Percentiles rank a stretch among this genome's conserved stretches.
phyloP scores from a whole-genome alignment of 2,329 filamentous ascomycete species.

The Sporothrix phasma region DNA sequence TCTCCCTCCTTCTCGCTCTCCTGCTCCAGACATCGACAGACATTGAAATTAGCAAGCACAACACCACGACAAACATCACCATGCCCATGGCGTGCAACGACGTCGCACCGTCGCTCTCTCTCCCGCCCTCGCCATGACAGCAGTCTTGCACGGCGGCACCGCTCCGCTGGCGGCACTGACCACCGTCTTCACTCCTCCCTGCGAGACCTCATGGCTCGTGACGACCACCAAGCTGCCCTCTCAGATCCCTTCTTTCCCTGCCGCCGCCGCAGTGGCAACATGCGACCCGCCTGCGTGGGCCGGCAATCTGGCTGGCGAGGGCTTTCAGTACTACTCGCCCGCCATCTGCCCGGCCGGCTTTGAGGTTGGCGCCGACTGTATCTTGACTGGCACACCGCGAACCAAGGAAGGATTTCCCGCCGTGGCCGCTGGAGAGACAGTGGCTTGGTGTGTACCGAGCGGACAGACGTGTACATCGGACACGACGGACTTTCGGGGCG shows the following conservation, averaged over 20 bases:
- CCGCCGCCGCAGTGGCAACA: slow-evolving; percentile 22
- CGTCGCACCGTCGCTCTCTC: neutral
- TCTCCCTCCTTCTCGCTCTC: neutral
- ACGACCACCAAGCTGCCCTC: slow-evolving; percentile 31
- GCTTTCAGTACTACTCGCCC: slow-evolving; percentile 33
- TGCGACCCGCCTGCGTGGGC: slow-evolving; percentile 28
- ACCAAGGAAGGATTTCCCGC: slow-evolving; percentile 18
- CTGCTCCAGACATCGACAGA: too few relatives aligned
- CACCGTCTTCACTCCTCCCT: slow-evolving; percentile 32
- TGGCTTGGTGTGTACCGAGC: slow-evolving; percentile 22
- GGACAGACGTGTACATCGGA: slow-evolving; percentile 33
- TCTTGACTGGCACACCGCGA: slow-evolving; percentile 14
- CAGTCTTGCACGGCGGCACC: slow-evolving; percentile 22
- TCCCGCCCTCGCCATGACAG: slow-evolving; percentile 14
- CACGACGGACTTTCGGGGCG: slow-evolving; percentile 31
- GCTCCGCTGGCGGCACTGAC: slow-evolving; percentile 30
- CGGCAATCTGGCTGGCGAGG: slow-evolving; percentile 26
- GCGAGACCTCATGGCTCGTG: slow-evolving; percentile 31
- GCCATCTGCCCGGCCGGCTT: slow-evolving; percentile 32
- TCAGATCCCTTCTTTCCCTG: slow-evolving; percentile 29
- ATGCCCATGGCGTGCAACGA: neutral
- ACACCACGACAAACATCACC: neutral
- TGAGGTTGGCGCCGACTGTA: slow-evolving; percentile 25
- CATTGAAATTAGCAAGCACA: neutral
- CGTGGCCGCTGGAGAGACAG: slow-evolving; percentile 18